These are phyloP conservation scores for Globisporangium recalcitrans DNA, from an alignment of 352 stramenopile genomes.

Conservation along the genomic window DNA sequence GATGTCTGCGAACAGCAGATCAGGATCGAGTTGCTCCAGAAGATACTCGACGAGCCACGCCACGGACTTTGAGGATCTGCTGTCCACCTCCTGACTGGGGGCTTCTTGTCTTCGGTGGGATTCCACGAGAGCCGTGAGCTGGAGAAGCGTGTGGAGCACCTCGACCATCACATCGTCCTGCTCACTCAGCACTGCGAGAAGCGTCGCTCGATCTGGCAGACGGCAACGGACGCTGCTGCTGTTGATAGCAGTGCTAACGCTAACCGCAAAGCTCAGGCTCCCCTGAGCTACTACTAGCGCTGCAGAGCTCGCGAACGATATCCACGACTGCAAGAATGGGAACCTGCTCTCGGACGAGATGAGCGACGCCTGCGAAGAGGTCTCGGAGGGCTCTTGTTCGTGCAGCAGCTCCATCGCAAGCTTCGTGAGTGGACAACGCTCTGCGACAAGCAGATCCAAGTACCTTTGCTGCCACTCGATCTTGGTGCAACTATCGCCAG, in stretches of 20 bases:
- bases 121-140: constrained; percentile 16
- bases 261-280: background rate
- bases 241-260: background rate
- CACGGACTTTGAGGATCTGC: background rate
- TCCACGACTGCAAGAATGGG: constrained; percentile 59
- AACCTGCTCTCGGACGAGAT: constrained; percentile 30
- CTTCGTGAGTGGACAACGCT: constrained; percentile 23
- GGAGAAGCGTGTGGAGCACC: constrained; percentile 40
- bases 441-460: constrained; percentile 17
- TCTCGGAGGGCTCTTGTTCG: constrained; percentile 11
- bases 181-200: constrained; percentile 52
- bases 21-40: constrained; percentile 32
- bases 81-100: background rate
- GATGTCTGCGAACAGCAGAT: constrained; percentile 58
- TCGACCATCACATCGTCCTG: constrained; percentile 71
- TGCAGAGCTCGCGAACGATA: constrained; percentile 29
- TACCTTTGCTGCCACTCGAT: constrained; percentile 24
- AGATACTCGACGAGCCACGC: constrained; percentile 16
- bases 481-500: background rate
- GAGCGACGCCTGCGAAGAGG: constrained; percentile 30
- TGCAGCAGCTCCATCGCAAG: constrained; percentile 25
- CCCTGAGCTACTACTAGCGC: constrained; percentile 16
- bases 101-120: background rate
- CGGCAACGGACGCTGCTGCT: background rate
- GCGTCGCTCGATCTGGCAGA: constrained; percentile 17